Evolutionary conservation across 495 filamentous ascomycete species (phyloP).

Genomic region (Chaetomidium leptoderma): DNA sequence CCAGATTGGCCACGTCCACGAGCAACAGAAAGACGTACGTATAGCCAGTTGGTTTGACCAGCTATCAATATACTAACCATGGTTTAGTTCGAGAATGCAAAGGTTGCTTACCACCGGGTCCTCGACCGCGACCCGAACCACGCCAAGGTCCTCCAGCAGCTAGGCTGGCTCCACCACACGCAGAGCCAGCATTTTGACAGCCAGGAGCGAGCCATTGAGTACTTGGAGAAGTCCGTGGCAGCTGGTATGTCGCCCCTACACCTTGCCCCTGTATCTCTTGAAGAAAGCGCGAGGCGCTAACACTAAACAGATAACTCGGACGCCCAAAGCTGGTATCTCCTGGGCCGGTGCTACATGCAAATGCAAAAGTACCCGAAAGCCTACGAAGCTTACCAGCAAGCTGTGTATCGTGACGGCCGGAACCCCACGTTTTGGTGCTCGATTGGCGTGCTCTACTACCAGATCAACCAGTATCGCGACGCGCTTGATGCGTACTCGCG

Average conservation of each 20-base stretch:
- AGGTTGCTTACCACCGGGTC: conserved; percentile 85
- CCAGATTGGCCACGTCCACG: conserved; percentile 97
- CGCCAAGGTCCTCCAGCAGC: conserved; percentile 95
- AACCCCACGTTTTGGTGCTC: conserved; percentile 99
- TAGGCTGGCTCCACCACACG: conserved; percentile 97
- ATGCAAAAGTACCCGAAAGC: conserved; percentile 98
- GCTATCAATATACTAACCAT: conserved; percentile 29
- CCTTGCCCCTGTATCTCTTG: not conserved
- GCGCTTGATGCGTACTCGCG: conserved; percentile 97
- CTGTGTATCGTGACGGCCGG: conserved; percentile 94
- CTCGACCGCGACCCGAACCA: conserved; percentile 94
- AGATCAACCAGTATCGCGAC: conserved; percentile 99
- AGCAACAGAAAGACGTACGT: conserved; percentile 97
- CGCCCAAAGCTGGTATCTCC: conserved; percentile 97
- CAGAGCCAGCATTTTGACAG: conserved; percentile 83
- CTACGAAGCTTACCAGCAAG: conserved; percentile 98
- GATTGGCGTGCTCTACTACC: conserved; percentile 98
- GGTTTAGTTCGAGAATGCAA: conserved; percentile 81
- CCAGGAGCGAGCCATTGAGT: conserved; percentile 95
- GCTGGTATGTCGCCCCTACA: conserved; percentile 67
- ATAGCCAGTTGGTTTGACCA: not conserved
- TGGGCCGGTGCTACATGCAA: conserved; percentile 98
- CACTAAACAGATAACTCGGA: conserved; percentile 74
- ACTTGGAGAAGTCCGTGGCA: conserved; percentile 92
- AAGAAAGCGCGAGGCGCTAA: conserved; percentile 30